Percentiles rank a stretch among this genome's conserved stretches.
Evolutionary conservation across 2,329 filamentous ascomycete species (phyloP).

Genomic region (Botrytis cinerea): DNA sequence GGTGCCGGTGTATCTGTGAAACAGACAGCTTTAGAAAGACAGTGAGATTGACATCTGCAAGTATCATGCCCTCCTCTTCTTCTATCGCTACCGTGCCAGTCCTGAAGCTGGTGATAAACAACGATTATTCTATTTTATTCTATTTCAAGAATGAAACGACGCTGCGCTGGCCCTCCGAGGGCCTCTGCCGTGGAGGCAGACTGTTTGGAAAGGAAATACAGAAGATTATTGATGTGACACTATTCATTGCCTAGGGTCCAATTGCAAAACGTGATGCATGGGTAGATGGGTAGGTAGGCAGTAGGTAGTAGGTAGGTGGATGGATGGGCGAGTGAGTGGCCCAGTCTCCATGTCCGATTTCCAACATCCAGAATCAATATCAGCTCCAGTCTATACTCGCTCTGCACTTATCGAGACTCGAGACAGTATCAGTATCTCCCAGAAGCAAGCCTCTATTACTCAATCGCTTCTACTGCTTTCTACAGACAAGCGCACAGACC

Average conservation of each 20-base stretch:
- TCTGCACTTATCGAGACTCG: neutral
- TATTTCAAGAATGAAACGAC: neutral
- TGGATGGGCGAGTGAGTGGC: too few species aligned
- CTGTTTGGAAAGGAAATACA: too few species aligned
- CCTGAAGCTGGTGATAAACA: neutral
- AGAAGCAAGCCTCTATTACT: neutral
- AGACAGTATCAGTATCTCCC: neutral
- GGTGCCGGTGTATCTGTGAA: neutral
- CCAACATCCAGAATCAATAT: neutral
- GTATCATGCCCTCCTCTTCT: neutral
- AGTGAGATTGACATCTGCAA: neutral
- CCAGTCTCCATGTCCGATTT: neutral
- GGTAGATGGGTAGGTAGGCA: neutral
- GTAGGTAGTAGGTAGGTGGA: neutral
- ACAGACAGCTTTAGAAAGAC: neutral
- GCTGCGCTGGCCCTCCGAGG: slow-evolving; percentile 4
- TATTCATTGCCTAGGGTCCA: neutral
- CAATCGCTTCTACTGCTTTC: slow-evolving; percentile 6
- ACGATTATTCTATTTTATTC: neutral
- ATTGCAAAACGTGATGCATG: neutral
- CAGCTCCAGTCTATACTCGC: neutral
- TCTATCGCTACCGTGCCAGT: too few species aligned
- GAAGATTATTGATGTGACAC: neutral
- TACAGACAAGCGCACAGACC: neutral
- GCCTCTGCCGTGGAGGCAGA: slow-evolving; percentile 7